phyloP scores from a whole-genome alignment of 495 filamentous ascomycete species.

The Rusavskia elegans region DNA sequence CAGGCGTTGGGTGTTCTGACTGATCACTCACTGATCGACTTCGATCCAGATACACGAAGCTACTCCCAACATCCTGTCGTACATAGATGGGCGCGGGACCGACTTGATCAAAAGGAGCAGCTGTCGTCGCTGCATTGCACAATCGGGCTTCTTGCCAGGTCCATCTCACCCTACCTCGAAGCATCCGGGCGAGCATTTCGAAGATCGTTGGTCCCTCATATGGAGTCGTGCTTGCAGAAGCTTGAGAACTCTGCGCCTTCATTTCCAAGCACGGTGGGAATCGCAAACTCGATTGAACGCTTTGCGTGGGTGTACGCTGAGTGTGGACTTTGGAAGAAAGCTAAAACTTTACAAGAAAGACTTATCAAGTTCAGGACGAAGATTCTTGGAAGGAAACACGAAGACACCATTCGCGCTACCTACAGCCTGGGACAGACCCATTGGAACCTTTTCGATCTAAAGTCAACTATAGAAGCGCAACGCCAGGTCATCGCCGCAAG shows the following conservation, averaged over 20 bases:
- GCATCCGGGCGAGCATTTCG: constrained; percentile 4
- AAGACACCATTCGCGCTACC: constrained; percentile 7
- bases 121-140: background rate
- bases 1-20: constrained; percentile 11
- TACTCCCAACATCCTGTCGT: constrained; percentile 22
- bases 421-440: constrained; percentile 8
- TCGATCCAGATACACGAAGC: constrained; percentile 4
- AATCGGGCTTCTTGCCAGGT: constrained; percentile 8
- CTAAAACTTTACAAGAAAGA: constrained; percentile 2
- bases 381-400: constrained; percentile 7
- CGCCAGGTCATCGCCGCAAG: background rate
- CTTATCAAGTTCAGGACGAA: constrained; percentile 8
- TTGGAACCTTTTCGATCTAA: constrained; percentile 11
- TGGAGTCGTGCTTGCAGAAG: constrained; percentile 12
- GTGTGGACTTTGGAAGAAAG: constrained; percentile 8
- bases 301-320: constrained; percentile 5
- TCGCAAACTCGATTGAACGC: background rate
- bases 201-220: constrained; percentile 13
- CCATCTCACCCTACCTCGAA: constrained; percentile 8
- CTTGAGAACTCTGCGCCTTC: background rate
- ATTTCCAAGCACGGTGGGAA: constrained; percentile 1
- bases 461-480: constrained; percentile 2
- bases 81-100: constrained; percentile 19
- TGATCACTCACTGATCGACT: constrained; percentile 13
- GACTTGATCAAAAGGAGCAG: constrained; percentile 10